Evolutionary conservation across 1,284 basidiomycete species (phyloP).

Genomic region (Ganoderma boninense): DNA sequence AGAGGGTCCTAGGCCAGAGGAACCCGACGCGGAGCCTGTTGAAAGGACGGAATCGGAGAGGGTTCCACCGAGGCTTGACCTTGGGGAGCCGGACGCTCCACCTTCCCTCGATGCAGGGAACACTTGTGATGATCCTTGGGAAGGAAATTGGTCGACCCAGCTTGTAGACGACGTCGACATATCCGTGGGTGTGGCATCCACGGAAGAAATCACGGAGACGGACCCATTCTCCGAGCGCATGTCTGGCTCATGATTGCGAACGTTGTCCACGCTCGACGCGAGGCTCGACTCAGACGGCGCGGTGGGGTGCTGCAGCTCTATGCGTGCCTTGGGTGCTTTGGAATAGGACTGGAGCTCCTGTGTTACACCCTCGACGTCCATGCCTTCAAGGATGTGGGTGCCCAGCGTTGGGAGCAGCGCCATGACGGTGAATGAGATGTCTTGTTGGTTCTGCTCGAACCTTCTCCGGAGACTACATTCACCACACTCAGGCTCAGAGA

Average conservation of each 20-base stretch:
- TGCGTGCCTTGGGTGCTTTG: constrained; percentile 38
- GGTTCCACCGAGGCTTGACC: constrained; percentile 31
- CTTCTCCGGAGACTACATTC: constrained; percentile 71
- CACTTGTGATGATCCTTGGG: constrained; percentile 32
- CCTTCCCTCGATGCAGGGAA: constrained; percentile 23
- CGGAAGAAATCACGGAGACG: constrained; percentile 46
- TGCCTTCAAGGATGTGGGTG: constrained; percentile 73
- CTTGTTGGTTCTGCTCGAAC: constrained; percentile 85
- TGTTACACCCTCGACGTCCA: constrained; percentile 87
- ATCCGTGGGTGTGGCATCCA: constrained; percentile 42
- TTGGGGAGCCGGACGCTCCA: constrained; percentile 25
- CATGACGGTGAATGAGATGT: constrained; percentile 84
- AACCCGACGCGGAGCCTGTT: constrained; percentile 46
- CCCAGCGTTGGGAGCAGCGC: constrained; percentile 83
- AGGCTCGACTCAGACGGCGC: constrained; percentile 50
- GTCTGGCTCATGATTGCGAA: constrained; percentile 49
- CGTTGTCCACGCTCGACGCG: constrained; percentile 54
- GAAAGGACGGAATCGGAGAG: constrained; percentile 42
- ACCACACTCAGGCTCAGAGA: not conserved
- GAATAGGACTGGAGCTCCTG: constrained; percentile 68
- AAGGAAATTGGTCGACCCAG: constrained; percentile 59
- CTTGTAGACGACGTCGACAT: constrained; percentile 51
- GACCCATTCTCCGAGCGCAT: constrained; percentile 61
- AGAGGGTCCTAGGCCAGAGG: constrained; percentile 19
- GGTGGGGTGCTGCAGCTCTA: constrained; percentile 22